Conservation (phyloP, 2,329 filamentous ascomycete species). For the Proliferodiscus dingleyae region DNA sequence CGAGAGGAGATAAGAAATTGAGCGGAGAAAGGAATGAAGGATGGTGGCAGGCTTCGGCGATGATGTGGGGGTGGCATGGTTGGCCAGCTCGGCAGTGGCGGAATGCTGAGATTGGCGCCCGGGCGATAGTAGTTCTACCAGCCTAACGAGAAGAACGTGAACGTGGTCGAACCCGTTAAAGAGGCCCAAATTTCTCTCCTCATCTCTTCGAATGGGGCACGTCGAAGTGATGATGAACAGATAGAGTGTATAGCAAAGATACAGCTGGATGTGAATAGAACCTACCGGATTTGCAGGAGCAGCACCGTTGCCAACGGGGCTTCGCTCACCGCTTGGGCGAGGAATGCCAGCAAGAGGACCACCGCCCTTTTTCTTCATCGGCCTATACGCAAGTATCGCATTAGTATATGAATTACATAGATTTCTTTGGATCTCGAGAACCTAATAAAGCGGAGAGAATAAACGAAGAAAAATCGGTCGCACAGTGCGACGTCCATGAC, state of each 20-base stretch:
- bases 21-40: conserved; percentile 10
- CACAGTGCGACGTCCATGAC: conserved; percentile 24
- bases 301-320: conserved; percentile 48
- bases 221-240: no score
- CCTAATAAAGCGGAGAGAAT: conserved; percentile 3
- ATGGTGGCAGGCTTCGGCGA: conserved; percentile 18
- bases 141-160: conserved; percentile 12
- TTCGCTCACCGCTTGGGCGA: conserved; percentile 58
- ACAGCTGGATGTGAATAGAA: no score
- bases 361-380: conserved; percentile 66
- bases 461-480: conserved; percentile 14
- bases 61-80: conserved; percentile 25
- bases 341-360: conserved; percentile 65
- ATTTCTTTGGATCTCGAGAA: neutral
- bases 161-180: conserved; percentile 18
- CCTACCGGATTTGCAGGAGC: conserved; percentile 48
- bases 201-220: no score
- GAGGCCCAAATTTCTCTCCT: no score
- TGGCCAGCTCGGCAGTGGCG: conserved; percentile 27
- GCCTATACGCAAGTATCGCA: conserved; percentile 42
- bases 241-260: no score
- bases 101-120: conserved; percentile 29
- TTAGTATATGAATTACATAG: conserved; percentile 18
- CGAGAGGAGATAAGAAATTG: conserved; percentile 8
- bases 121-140: conserved; percentile 18